These are phyloP conservation scores for Aspergillus heteromorphus DNA, from an alignment of 495 filamentous ascomycete genomes.

Conservation along the genomic window DNA sequence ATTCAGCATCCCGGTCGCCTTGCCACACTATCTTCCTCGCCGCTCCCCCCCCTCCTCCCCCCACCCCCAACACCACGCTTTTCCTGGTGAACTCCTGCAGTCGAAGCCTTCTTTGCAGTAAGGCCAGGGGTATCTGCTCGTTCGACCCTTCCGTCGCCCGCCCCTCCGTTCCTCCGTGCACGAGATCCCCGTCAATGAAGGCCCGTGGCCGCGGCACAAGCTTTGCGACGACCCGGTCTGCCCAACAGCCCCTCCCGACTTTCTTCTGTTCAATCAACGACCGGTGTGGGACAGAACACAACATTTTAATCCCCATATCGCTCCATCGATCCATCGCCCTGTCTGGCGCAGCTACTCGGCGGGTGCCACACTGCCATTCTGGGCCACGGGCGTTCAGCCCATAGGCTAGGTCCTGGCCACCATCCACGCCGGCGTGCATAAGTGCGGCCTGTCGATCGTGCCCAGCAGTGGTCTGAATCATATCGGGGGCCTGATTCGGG, in stretches of 20 bases:
- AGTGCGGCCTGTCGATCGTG: slow-evolving; percentile 35
- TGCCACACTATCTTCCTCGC: slow-evolving; percentile 17
- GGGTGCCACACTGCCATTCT: slow-evolving; percentile 18
- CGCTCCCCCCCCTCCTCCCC: slow-evolving; percentile 9
- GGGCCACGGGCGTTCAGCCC: slow-evolving; percentile 26
- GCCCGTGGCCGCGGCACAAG: slow-evolving; percentile 9
- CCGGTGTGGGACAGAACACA: neutral
- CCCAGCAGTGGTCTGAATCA: slow-evolving; percentile 15
- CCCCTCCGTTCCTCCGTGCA: neutral
- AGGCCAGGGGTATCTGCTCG: neutral
- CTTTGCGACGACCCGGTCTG: slow-evolving; percentile 10
- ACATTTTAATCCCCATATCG: neutral
- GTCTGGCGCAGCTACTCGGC: slow-evolving; percentile 2
- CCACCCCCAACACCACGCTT: slow-evolving; percentile 3
- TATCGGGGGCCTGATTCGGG: slow-evolving; percentile 8
- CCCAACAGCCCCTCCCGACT: neutral
- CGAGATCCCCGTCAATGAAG: slow-evolving; percentile 4
- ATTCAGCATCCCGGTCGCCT: slow-evolving; percentile 9
- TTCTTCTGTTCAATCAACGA: neutral
- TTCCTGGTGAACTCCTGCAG: slow-evolving; percentile 3
- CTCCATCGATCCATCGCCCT: slow-evolving; percentile 5
- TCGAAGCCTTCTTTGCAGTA: slow-evolving; percentile 4
- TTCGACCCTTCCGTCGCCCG: neutral
- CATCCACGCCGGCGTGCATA: slow-evolving; percentile 32
- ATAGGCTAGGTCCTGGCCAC: slow-evolving; percentile 23